These are phyloP conservation scores for Chaetomium olivaceum DNA, from an alignment of 2,329 filamentous ascomycete genomes.

Conservation along the genomic window DNA sequence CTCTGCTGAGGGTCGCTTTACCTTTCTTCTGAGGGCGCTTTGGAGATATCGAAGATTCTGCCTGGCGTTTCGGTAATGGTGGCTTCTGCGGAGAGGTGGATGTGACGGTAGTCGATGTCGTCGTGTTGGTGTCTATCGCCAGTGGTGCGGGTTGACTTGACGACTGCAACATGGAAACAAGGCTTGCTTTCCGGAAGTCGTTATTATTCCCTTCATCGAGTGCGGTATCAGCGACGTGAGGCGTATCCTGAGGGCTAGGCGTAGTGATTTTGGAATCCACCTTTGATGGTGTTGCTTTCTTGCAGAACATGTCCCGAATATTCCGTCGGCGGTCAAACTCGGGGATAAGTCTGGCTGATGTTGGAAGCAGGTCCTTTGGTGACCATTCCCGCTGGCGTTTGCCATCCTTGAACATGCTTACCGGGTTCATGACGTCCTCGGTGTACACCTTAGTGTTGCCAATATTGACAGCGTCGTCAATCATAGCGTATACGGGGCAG, in stretches of 20 bases:
- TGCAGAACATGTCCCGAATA: slow-evolving; percentile 91
- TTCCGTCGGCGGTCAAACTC: slow-evolving; percentile 83
- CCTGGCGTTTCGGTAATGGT: slow-evolving; percentile 27
- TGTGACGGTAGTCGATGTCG: slow-evolving; percentile 14
- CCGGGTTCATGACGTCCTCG: slow-evolving; percentile 75
- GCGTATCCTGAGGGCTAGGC: neutral
- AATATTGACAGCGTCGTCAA: slow-evolving; percentile 63
- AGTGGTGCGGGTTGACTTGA: slow-evolving; percentile 23
- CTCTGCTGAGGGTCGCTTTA: slow-evolving; percentile 38
- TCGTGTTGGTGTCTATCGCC: neutral
- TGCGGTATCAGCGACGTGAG: neutral
- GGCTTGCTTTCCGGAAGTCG: neutral
- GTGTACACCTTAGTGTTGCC: slow-evolving; percentile 55
- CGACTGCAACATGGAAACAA: neutral
- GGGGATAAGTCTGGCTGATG: slow-evolving; percentile 80
- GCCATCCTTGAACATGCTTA: slow-evolving; percentile 69
- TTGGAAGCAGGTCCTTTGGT: slow-evolving; percentile 64
- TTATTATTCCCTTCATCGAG: neutral
- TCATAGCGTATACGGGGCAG: slow-evolving; percentile 82
- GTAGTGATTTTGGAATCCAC: slow-evolving; percentile 21
- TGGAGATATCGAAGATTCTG: slow-evolving; percentile 21
- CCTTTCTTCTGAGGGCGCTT: slow-evolving; percentile 42
- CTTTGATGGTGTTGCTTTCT: slow-evolving; percentile 46
- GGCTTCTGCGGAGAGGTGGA: slow-evolving; percentile 24
- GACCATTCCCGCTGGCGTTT: slow-evolving; percentile 66